Evolutionary conservation across 2,329 filamentous ascomycete species (phyloP).

Genomic region (Aspergillus brunneoviolaceus): DNA sequence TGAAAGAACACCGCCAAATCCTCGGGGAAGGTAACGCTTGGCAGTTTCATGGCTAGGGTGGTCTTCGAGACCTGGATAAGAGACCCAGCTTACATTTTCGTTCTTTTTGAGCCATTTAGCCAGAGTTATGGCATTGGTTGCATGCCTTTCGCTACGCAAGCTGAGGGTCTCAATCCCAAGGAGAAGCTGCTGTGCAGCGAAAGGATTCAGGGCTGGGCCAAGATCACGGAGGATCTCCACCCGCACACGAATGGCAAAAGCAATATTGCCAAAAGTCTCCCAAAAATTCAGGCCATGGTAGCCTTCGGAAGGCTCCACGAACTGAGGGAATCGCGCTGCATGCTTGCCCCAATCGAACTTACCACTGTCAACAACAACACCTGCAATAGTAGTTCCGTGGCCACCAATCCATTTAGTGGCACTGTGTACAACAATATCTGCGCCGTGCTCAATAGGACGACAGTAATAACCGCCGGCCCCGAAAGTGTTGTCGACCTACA

Average conservation of each 20-base stretch:
- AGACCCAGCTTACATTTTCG: conserved; percentile 86
- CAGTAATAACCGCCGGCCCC: conserved; percentile 88
- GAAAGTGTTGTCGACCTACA: conserved; percentile 87
- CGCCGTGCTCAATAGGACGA: conserved; percentile 83
- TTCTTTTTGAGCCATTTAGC: conserved; percentile 82
- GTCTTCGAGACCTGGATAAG: conserved; percentile 82
- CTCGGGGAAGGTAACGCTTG: conserved; percentile 81
- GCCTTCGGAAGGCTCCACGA: conserved; percentile 79
- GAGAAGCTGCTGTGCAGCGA: conserved; percentile 87
- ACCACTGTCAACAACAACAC: conserved; percentile 81
- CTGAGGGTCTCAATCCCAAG: conserved; percentile 88
- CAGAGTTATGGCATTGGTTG: conserved; percentile 75
- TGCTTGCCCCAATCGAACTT: conserved; percentile 93
- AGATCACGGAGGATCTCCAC: conserved; percentile 90
- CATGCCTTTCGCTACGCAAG: conserved; percentile 81
- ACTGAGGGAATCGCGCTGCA: conserved; percentile 82
- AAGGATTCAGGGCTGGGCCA: conserved; percentile 79
- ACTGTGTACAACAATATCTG: conserved; percentile 90
- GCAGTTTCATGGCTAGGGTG: conserved; percentile 78
- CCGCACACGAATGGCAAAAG: conserved; percentile 80
- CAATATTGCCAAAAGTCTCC: conserved; percentile 83
- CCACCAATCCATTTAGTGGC: conserved; percentile 97
- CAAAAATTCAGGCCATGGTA: conserved; percentile 95
- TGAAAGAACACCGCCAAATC: conserved; percentile 86
- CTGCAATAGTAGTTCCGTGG: conserved; percentile 88